Conservation (phyloP, 257 asterid species). For the Fraxinus americana region DNA sequence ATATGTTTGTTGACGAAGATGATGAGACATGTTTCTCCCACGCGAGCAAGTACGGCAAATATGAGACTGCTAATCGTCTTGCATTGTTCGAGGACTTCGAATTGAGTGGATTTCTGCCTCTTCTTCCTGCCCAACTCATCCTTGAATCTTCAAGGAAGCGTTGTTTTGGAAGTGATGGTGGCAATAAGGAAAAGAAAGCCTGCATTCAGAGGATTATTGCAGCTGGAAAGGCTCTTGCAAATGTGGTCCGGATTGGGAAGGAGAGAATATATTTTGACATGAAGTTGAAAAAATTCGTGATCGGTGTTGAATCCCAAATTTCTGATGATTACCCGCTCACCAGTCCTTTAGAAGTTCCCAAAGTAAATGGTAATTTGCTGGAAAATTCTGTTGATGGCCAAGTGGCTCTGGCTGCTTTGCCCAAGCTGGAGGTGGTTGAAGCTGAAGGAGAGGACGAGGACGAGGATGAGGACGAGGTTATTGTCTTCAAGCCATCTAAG, state of each 20-base stretch:
- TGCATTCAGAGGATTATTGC: slow-evolving; percentile 81
- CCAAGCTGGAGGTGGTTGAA: slow-evolving; percentile 47
- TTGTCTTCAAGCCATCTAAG: slow-evolving; percentile 74
- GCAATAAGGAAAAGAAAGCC: slow-evolving; percentile 58
- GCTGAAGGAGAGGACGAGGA: slow-evolving; percentile 74
- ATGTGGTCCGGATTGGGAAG: slow-evolving; percentile 57
- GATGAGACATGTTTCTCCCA: slow-evolving; percentile 77
- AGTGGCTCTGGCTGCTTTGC: slow-evolving; percentile 30
- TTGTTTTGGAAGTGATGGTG: slow-evolving; percentile 58
- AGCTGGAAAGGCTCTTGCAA: slow-evolving; percentile 90
- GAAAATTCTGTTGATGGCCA: slow-evolving; percentile 35
- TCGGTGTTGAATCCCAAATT: slow-evolving; percentile 65
- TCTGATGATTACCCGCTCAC: slow-evolving; percentile 49
- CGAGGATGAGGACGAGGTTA: slow-evolving; percentile 94
- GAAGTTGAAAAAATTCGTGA: slow-evolving; percentile 58
- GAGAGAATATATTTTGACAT: slow-evolving; percentile 65
- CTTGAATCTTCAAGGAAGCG: slow-evolving; percentile 85
- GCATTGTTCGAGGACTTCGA: slow-evolving; percentile 91
- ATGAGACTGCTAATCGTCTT: slow-evolving; percentile 73
- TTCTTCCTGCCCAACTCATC: slow-evolving; percentile 77
- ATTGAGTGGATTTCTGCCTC: slow-evolving; percentile 79
- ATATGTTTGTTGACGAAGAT: slow-evolving; percentile 47
- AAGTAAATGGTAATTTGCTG: slow-evolving; percentile 25
- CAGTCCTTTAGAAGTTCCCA: slow-evolving; percentile 39
- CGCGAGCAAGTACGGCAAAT: slow-evolving; percentile 79